Evolutionary conservation across 306 rosid genomes (phyloP).

Genomic region (Lathyrus tuberosus): DNA sequence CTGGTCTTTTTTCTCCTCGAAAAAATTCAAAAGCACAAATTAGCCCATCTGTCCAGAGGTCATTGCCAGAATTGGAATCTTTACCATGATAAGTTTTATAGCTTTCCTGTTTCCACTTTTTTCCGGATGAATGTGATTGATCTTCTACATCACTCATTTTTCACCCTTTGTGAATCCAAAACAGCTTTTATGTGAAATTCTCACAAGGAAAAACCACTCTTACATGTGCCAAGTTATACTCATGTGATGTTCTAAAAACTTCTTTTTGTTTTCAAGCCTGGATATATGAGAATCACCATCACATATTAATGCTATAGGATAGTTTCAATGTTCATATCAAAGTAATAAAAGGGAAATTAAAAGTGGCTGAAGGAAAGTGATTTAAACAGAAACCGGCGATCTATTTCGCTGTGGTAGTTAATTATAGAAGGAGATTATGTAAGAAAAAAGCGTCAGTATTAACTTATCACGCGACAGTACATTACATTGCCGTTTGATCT

Average conservation of each 20-base stretch:
- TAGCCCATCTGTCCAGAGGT: conserved; percentile 90
- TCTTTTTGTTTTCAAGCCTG: neutral
- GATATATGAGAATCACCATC: conserved; percentile 28
- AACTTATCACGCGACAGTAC: neutral
- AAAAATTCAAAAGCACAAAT: conserved; percentile 86
- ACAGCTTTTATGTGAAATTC: conserved; percentile 2
- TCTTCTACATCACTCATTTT: conserved; percentile 46
- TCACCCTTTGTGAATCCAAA: conserved; percentile 34
- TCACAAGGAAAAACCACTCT: neutral
- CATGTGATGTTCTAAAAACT: conserved; percentile 3
- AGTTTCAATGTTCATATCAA: no score
- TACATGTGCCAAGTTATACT: neutral
- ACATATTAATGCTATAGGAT: conserved; percentile 8
- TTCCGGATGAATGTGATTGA: conserved; percentile 33
- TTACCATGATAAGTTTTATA: conserved; percentile 43
- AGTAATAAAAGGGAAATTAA: no score
- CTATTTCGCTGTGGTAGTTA: neutral
- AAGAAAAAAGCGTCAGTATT: neutral
- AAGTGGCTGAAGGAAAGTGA: no score
- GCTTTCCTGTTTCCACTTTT: conserved; percentile 50
- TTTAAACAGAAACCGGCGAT: neutral
- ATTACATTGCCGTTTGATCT: neutral
- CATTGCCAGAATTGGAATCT: conserved; percentile 53
- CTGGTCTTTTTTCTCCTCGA: conserved; percentile 50
- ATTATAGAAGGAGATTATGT: neutral